Percentiles rank a stretch among this genome's conserved stretches.
phyloP scores from a whole-genome alignment of 139 green algal genomes.

The Tetraselmis striata region DNA sequence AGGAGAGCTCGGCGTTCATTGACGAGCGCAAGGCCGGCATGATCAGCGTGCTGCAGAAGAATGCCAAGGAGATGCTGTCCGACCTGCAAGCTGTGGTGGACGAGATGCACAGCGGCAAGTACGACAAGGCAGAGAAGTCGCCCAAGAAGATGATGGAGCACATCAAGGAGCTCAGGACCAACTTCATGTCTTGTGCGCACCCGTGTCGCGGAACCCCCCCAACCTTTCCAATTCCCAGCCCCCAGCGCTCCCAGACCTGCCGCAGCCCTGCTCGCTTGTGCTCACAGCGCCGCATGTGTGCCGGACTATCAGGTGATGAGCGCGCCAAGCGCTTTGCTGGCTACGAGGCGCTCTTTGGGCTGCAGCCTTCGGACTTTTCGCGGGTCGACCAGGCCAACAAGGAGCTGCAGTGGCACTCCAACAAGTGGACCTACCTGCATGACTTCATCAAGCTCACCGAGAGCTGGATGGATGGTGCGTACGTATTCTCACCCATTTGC shows the following conservation, averaged over 20 bases:
- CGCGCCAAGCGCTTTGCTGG: not conserved
- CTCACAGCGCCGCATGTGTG: too few relatives aligned
- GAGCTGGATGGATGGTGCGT: not conserved
- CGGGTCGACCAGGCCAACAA: not conserved
- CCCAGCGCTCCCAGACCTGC: too few relatives aligned
- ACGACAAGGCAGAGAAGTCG: not conserved
- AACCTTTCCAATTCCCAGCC: too few relatives aligned
- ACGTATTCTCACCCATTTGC: too few relatives aligned
- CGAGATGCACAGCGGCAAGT: not conserved
- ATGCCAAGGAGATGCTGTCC: constrained; percentile 6
- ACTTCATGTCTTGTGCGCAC: not conserved
- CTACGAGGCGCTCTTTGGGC: not conserved
- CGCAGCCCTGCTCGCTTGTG: too few relatives aligned
- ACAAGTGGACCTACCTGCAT: not conserved
- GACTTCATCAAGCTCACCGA: not conserved
- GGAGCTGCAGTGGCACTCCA: not conserved
- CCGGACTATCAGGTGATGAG: not conserved
- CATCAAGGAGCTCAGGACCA: not conserved
- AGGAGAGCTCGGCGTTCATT: constrained; percentile 25
- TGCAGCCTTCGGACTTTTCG: not conserved
- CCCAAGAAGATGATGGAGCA: not conserved
- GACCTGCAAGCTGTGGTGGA: not conserved
- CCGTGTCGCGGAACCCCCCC: too few relatives aligned
- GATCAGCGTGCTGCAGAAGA: constrained; percentile 5
- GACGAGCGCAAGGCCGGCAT: constrained; percentile 21